Evolutionary conservation across 176 grass and related monocot genomes (phyloP).

Genomic region (Eleusine coracana): DNA sequence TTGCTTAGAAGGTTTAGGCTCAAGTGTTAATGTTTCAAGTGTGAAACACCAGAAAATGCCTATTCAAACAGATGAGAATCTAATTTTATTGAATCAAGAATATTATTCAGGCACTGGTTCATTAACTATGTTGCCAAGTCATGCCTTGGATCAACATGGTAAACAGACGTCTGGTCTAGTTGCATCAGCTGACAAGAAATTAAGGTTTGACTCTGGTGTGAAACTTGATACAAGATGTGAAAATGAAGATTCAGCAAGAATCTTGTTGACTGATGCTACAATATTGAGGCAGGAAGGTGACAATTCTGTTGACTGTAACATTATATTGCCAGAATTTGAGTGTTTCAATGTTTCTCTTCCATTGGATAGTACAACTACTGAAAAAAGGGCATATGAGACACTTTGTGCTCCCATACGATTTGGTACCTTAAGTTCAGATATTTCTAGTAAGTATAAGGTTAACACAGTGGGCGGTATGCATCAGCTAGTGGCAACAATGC

Average conservation of each 20-base stretch:
- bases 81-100: constrained; percentile 39
- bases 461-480: constrained; percentile 35
- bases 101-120: constrained; percentile 15
- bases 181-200: constrained; percentile 28
- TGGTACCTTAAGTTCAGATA: constrained; percentile 25
- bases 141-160: constrained; percentile 35
- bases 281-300: constrained; percentile 31
- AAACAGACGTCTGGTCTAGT: constrained; percentile 30
- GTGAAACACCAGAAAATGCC: constrained; percentile 9
- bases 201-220: constrained; percentile 36
- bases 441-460: constrained; percentile 47
- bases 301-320: constrained; percentile 29
- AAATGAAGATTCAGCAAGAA: constrained; percentile 33
- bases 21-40: constrained; percentile 14
- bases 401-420: constrained; percentile 41
- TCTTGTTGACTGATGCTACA: constrained; percentile 37
- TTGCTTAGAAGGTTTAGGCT: constrained; percentile 28
- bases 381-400: constrained; percentile 29
- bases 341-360: constrained; percentile 40
- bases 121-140: constrained; percentile 16
- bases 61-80: constrained; percentile 32
- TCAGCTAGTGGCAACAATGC: constrained; percentile 52
- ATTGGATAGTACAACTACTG: constrained; percentile 33
- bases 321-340: constrained; percentile 49
- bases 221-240: constrained; percentile 29